Percentiles rank a stretch among this genome's conserved stretches.
Conservation (phyloP, 805 yeast genomes). For the Cyberlindnera saturnus region DNA sequence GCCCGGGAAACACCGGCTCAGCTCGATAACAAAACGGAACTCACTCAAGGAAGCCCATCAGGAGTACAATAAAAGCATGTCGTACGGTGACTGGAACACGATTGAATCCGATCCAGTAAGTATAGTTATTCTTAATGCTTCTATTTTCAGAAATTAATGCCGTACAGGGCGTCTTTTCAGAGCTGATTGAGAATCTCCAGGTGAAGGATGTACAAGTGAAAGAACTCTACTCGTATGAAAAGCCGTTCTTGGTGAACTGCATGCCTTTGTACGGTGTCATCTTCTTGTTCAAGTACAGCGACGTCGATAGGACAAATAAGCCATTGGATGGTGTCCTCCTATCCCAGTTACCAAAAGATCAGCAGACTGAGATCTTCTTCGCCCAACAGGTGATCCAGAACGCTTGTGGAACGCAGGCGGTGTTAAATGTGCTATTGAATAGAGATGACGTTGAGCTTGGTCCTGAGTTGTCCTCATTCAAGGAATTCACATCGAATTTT, state of each 20-base stretch:
- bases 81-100: constrained; percentile 45
- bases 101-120: constrained; percentile 56
- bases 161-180: constrained; percentile 52
- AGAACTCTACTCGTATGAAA: constrained; percentile 50
- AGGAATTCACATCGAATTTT: constrained; percentile 43
- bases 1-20: no score
- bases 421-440: constrained; percentile 49
- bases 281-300: constrained; percentile 55
- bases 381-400: constrained; percentile 60
- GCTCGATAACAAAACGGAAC: no score
- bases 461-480: constrained; percentile 39
- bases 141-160: not conserved
- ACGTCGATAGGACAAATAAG: constrained; percentile 27
- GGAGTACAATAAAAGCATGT: constrained; percentile 1
- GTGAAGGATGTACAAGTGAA: constrained; percentile 50
- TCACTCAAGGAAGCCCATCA: no score
- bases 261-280: constrained; percentile 52
- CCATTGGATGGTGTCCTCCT: constrained; percentile 44
- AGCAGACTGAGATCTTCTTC: constrained; percentile 39
- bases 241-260: constrained; percentile 29
- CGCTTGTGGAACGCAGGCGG: constrained; percentile 74
- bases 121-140: not conserved
- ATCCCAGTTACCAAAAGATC: constrained; percentile 13
- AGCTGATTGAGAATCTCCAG: constrained; percentile 49
- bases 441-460: constrained; percentile 40